Evolutionary conservation across 495 filamentous ascomycete species (phyloP).

Genomic region (Aspergillus kassunensis): DNA sequence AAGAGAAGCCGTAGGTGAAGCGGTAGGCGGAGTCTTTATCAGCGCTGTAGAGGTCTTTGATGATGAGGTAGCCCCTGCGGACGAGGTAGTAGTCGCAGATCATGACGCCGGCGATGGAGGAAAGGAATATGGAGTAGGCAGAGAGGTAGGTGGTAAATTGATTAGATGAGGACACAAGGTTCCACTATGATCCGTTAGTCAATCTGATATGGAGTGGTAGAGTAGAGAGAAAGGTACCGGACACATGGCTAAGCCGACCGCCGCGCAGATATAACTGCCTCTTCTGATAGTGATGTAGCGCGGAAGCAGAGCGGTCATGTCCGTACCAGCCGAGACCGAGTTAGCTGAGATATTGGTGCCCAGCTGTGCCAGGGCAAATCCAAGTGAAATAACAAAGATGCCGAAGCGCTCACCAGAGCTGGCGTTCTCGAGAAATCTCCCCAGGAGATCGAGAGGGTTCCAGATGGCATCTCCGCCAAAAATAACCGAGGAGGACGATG

Average conservation of each 20-base stretch:
- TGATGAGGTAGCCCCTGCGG: conserved; percentile 74
- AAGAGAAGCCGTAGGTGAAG: conserved; percentile 70
- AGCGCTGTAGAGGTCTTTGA: conserved; percentile 75
- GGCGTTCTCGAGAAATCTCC: conserved; percentile 68
- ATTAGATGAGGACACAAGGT: conserved; percentile 71
- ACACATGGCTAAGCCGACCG: conserved; percentile 81
- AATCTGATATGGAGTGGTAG: background rate
- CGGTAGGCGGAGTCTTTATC: conserved; percentile 65
- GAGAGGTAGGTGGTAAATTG: conserved; percentile 94
- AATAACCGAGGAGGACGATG: conserved; percentile 77
- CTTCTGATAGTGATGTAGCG: conserved; percentile 85
- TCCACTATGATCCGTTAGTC: conserved; percentile 50
- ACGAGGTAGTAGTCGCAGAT: conserved; percentile 88
- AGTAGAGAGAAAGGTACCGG: conserved; percentile 42
- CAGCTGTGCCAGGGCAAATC: conserved; percentile 82
- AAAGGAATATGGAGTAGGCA: conserved; percentile 93
- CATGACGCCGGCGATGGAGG: conserved; percentile 88
- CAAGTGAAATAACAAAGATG: conserved; percentile 79
- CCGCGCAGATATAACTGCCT: conserved; percentile 84
- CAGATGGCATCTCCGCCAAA: conserved; percentile 72
- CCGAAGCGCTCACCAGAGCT: conserved; percentile 76
- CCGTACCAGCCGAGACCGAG: conserved; percentile 83
- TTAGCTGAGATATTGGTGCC: conserved; percentile 95
- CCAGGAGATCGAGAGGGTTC: conserved; percentile 78
- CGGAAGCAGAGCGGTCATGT: conserved; percentile 86